Percentiles rank a stretch among this genome's conserved stretches.
These are phyloP conservation scores for Pseudogymnoascus sp. DNA, from an alignment of 2,329 filamentous ascomycete genomes.

Conservation along the genomic window DNA sequence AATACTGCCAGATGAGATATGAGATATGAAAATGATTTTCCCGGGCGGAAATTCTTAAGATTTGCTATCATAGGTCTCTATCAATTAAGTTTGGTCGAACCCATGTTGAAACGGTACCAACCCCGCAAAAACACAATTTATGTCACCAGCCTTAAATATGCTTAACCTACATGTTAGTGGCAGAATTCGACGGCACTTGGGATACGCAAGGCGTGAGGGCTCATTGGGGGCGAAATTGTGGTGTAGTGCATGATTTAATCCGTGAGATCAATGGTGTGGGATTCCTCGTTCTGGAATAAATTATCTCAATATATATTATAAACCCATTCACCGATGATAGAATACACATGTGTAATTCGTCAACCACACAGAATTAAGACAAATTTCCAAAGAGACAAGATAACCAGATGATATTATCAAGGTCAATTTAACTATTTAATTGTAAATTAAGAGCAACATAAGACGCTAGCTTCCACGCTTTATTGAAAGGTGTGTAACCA, in stretches of 20 bases:
- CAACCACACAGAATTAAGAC: neutral
- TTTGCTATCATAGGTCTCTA: neutral
- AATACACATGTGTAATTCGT: neutral
- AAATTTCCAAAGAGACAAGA: neutral
- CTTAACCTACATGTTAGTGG: neutral
- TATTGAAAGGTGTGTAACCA: neutral
- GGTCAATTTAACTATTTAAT: neutral
- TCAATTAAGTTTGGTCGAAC: neutral
- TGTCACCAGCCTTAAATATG: neutral
- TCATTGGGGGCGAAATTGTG: neutral
- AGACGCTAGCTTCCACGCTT: neutral
- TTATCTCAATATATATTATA: neutral
- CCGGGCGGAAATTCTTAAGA: neutral
- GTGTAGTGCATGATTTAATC: neutral
- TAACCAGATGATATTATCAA: neutral
- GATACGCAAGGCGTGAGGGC: neutral
- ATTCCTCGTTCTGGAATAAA: neutral
- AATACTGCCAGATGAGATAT: neutral
- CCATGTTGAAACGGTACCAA: neutral
- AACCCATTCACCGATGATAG: neutral
- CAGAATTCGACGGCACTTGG: neutral
- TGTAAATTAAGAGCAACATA: neutral
- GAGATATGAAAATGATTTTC: slow-evolving; percentile 1
- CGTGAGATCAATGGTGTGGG: neutral
- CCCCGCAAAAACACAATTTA: neutral